Percentiles rank a stretch among this genome's conserved stretches.
Evolutionary conservation across 2,329 filamentous ascomycete genomes (phyloP).

Genomic region (Xylariaceae sp.): DNA sequence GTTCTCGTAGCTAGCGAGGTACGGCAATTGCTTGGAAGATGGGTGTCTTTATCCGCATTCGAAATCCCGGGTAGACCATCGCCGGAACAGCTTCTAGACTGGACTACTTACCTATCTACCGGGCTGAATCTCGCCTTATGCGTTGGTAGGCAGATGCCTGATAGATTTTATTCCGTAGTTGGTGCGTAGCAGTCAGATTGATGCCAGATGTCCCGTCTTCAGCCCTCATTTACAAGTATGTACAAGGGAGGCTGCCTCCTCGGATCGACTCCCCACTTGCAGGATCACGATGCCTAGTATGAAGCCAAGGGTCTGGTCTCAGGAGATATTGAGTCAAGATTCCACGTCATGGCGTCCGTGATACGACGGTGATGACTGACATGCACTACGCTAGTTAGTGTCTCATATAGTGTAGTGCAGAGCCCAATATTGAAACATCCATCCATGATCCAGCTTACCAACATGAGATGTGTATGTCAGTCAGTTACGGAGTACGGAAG

Average conservation of each 20-base stretch:
- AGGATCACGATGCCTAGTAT: neutral
- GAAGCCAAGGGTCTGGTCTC: neutral
- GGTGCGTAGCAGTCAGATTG: too few species aligned
- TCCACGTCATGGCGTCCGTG: neutral
- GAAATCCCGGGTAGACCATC: neutral
- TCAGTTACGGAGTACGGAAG: too few species aligned
- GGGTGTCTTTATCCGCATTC: neutral
- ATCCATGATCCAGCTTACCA: neutral
- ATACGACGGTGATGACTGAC: neutral
- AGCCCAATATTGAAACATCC: neutral
- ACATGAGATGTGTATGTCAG: too few species aligned
- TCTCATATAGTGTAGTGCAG: neutral
- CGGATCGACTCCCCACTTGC: too few species aligned
- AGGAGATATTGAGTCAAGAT: neutral
- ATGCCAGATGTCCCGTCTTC: too few species aligned
- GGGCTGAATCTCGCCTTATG: neutral
- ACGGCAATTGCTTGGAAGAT: neutral
- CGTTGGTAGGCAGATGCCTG: too few species aligned
- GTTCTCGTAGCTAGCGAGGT: neutral
- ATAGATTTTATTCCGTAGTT: too few species aligned
- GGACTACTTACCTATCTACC: neutral
- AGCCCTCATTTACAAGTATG: too few species aligned
- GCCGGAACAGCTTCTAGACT: too few species aligned
- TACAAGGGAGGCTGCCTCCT: too few species aligned
- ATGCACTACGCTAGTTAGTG: neutral